phyloP scores from a whole-genome alignment of 2,329 filamentous ascomycete species.

The Aspergillaceae sp. region DNA sequence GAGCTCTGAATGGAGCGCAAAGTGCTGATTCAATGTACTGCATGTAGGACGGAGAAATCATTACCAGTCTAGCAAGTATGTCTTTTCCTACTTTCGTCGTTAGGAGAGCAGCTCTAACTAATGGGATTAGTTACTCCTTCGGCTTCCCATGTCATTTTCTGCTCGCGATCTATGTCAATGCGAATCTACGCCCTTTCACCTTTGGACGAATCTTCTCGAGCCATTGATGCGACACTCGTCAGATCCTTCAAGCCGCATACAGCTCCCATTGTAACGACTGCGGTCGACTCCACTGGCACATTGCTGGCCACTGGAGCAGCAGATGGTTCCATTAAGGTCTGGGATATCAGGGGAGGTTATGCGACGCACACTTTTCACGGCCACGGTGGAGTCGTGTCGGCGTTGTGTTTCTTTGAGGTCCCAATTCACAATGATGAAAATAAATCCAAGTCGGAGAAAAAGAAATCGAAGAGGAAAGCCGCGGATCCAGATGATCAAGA shows the following conservation, averaged over 20 bases:
- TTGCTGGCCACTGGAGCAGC: slow-evolving; percentile 86
- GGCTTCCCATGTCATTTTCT: slow-evolving; percentile 78
- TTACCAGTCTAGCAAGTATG: slow-evolving; percentile 39
- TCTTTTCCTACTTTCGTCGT: slow-evolving; percentile 1
- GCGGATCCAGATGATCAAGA: slow-evolving; percentile 30
- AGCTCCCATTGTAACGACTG: slow-evolving; percentile 78
- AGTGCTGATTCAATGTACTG: slow-evolving; percentile 5
- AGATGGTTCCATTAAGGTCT: slow-evolving; percentile 90
- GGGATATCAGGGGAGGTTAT: slow-evolving; percentile 86
- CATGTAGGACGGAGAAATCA: slow-evolving; percentile 54
- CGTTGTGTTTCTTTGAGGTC: slow-evolving; percentile 82
- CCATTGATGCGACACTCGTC: slow-evolving; percentile 58
- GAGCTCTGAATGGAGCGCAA: slow-evolving; percentile 5
- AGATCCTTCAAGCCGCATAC: slow-evolving; percentile 82
- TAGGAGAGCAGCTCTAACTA: slow-evolving; percentile 1
- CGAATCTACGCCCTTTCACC: slow-evolving; percentile 69
- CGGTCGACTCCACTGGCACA: slow-evolving; percentile 79
- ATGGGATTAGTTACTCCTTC: slow-evolving; percentile 64
- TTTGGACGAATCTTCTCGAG: slow-evolving; percentile 46
- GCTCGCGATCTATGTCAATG: slow-evolving; percentile 93
- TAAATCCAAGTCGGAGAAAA: slow-evolving; percentile 35
- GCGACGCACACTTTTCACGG: slow-evolving; percentile 93
- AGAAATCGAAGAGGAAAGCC: slow-evolving; percentile 33
- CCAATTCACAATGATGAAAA: slow-evolving; percentile 38
- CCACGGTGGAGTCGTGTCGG: slow-evolving; percentile 83